A percentile compares a stretch with the other conserved stretches of the same genome.
phyloP scores from a whole-genome alignment of 2,329 filamentous ascomycete species.

The Sporothrix brunneoviolacea region DNA sequence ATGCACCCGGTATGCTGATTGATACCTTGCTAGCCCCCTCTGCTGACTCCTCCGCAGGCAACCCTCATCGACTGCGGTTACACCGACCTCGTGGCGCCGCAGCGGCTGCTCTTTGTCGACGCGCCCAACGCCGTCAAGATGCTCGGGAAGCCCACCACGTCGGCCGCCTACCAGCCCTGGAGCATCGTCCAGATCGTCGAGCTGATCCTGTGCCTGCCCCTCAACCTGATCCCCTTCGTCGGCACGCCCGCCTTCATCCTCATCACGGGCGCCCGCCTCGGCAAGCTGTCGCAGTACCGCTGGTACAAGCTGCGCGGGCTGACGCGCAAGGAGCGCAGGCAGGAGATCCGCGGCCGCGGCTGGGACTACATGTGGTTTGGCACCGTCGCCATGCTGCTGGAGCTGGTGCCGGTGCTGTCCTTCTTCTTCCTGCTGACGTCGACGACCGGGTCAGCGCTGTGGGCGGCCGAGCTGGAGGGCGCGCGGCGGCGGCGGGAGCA shows the following conservation, averaged over 20 bases:
- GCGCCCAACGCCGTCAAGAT: constrained; percentile 67
- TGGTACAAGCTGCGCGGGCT: constrained; percentile 79
- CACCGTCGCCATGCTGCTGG: constrained; percentile 64
- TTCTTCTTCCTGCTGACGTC: constrained; percentile 92
- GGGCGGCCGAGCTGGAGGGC: constrained; percentile 73
- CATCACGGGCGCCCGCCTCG: constrained; percentile 78
- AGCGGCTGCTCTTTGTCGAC: constrained; percentile 60
- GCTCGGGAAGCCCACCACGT: constrained; percentile 72
- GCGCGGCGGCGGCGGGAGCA: constrained; percentile 29
- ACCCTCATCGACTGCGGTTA: constrained; percentile 70
- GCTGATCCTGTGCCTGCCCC: constrained; percentile 68
- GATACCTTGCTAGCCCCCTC: constrained; percentile 16
- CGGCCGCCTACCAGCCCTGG: constrained; percentile 79
- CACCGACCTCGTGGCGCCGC: constrained; percentile 59
- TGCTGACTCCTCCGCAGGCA: constrained; percentile 35
- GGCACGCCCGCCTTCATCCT: constrained; percentile 82
- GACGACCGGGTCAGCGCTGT: constrained; percentile 76
- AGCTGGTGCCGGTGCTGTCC: constrained; percentile 84
- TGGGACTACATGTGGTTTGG: constrained; percentile 95
- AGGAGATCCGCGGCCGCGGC: constrained; percentile 57
- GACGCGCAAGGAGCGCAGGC: constrained; percentile 64
- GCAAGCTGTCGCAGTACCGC: constrained; percentile 83
- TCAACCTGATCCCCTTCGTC: constrained; percentile 80
- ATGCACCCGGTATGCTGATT: background rate
- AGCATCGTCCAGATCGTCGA: constrained; percentile 86